These are phyloP conservation scores for Russula sp. DNA, from an alignment of 768 basidiomycete genomes.

Conservation along the genomic window DNA sequence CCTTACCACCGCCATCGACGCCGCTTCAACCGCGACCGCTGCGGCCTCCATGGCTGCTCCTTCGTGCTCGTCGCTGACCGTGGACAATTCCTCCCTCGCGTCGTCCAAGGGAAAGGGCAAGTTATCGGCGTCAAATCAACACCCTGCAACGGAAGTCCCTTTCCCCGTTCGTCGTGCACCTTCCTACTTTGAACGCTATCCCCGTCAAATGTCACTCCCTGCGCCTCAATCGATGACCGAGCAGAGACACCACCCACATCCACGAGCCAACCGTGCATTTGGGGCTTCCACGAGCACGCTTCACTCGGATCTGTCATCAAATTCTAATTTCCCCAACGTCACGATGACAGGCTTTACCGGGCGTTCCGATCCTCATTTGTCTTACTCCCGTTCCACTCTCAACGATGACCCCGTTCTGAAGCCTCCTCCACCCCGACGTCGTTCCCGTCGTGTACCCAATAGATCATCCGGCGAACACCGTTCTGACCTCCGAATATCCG, in stretches of 20 bases:
- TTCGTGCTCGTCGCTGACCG: not conserved
- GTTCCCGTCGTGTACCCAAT: constrained; percentile 8
- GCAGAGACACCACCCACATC: not conserved
- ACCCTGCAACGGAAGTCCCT: constrained; percentile 21
- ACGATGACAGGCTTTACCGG: not conserved
- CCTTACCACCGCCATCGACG: not conserved
- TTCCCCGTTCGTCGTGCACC: constrained; percentile 17
- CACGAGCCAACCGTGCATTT: not conserved
- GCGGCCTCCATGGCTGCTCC: not conserved
- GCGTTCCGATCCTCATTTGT: constrained; percentile 4
- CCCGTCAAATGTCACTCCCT: constrained; percentile 42
- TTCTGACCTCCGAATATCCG: constrained; percentile 46
- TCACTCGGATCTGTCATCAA: constrained; percentile 16
- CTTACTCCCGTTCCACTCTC: not conserved
- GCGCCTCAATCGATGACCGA: constrained; percentile 10
- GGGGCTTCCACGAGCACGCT: constrained; percentile 10
- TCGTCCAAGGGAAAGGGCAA: constrained; percentile 29
- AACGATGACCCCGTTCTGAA: constrained; percentile 12
- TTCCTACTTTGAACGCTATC: constrained; percentile 32
- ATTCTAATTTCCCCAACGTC: constrained; percentile 13
- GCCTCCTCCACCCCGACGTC: constrained; percentile 12
- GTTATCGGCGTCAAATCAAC: constrained; percentile 21
- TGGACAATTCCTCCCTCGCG: not conserved
- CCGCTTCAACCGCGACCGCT: not conserved
- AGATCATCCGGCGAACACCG: constrained; percentile 10